phyloP scores from a whole-genome alignment of 2,329 filamentous ascomycete species.

The Penicillium sp. region DNA sequence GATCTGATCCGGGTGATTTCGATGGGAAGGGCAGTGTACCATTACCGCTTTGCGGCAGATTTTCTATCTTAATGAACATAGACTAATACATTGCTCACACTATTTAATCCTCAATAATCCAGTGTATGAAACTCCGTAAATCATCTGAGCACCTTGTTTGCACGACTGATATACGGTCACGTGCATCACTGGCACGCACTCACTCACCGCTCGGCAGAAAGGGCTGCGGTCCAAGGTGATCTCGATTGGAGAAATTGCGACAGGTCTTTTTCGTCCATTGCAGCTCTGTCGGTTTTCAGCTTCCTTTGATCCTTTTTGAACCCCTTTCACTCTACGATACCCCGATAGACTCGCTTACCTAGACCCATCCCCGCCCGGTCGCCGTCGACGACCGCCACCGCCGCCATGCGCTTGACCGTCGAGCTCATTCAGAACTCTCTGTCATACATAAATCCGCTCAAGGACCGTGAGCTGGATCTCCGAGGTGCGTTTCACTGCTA shows the following conservation, averaged over 20 bases:
- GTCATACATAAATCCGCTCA: slow-evolving; percentile 97
- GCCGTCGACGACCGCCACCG: slow-evolving; percentile 12
- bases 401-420: slow-evolving; percentile 84
- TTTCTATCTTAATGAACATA: slow-evolving; percentile 22
- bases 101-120: not conserved
- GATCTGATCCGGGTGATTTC: slow-evolving; percentile 20
- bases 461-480: slow-evolving; percentile 97
- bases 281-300: slow-evolving; percentile 1
- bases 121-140: not conserved
- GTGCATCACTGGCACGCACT: not conserved
- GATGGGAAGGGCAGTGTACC: slow-evolving; percentile 23
- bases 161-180: not conserved
- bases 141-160: not conserved
- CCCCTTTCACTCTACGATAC: slow-evolving; percentile 11
- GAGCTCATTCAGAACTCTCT: slow-evolving; percentile 93
- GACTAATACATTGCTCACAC: slow-evolving; percentile 20
- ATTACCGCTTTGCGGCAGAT: slow-evolving; percentile 13
- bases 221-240: slow-evolving; percentile 18
- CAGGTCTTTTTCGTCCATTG: slow-evolving; percentile 8
- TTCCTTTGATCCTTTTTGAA: not conserved
- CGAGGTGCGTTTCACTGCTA: slow-evolving; percentile 72
- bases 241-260: slow-evolving; percentile 23
- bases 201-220: slow-evolving; percentile 25
- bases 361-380: not conserved
- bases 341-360: slow-evolving; percentile 9